Conservation (phyloP, 129 eudicot genomes). For the Scalesia atractyloides region DNA sequence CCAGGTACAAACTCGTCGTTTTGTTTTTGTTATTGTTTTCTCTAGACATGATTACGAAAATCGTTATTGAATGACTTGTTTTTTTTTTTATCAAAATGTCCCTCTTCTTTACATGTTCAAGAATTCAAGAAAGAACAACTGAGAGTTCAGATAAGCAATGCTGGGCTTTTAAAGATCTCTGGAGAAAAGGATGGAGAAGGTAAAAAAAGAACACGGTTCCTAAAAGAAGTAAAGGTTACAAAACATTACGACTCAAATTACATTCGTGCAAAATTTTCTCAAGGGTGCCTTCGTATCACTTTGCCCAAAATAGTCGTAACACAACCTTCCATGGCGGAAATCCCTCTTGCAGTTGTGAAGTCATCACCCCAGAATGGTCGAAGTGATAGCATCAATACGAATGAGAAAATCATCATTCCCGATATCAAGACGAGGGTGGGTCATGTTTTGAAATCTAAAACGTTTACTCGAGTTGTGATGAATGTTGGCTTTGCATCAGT, state of each 20-base stretch:
- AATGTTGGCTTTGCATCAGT: slow-evolving; percentile 38
- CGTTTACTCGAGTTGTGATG: slow-evolving; percentile 19
- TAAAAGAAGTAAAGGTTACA: slow-evolving; percentile 56
- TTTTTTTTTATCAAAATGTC: background rate
- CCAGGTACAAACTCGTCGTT: slow-evolving; percentile 45
- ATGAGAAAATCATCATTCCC: background rate
- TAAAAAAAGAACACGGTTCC: slow-evolving; percentile 43
- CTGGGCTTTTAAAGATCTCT: slow-evolving; percentile 51
- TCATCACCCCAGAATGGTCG: slow-evolving; percentile 14
- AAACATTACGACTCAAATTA: slow-evolving; percentile 41
- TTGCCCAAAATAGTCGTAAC: slow-evolving; percentile 47
- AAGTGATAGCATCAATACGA: background rate
- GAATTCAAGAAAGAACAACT: slow-evolving; percentile 72
- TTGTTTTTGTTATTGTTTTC: background rate
- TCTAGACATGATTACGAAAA: background rate
- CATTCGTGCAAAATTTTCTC: slow-evolving; percentile 69
- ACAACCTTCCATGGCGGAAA: background rate
- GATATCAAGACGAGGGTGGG: slow-evolving; percentile 2
- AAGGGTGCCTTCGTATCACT: slow-evolving; percentile 53
- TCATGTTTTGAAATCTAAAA: slow-evolving; percentile 19
- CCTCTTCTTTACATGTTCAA: slow-evolving; percentile 11
- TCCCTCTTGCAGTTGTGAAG: background rate
- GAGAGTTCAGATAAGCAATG: slow-evolving; percentile 50
- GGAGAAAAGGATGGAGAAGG: slow-evolving; percentile 53
- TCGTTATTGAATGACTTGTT: background rate